Evolutionary conservation across 768 basidiomycete species (phyloP).

Genomic region (Psilocybe cubensis): DNA sequence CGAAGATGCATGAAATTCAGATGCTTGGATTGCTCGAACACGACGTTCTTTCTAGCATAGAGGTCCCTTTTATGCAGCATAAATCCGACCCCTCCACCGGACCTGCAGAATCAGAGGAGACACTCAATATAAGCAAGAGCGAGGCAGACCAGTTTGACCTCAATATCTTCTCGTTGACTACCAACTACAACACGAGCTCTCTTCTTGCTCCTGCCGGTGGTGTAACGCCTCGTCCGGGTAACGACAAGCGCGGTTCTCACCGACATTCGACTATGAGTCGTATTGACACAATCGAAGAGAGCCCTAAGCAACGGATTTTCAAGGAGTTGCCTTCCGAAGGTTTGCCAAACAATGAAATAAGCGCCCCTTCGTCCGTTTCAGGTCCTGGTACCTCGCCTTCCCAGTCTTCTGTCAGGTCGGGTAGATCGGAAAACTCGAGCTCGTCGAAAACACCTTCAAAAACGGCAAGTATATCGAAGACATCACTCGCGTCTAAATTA

Average conservation of each 20-base stretch:
- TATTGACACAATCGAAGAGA: slow-evolving; percentile 75
- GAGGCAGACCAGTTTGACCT: slow-evolving; percentile 79
- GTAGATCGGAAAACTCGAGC: slow-evolving; percentile 51
- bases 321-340: slow-evolving; percentile 56
- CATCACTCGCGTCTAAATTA: slow-evolving; percentile 58
- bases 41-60: slow-evolving; percentile 87
- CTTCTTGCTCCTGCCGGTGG: slow-evolving; percentile 21
- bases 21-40: slow-evolving; percentile 93
- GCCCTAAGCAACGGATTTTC: slow-evolving; percentile 50
- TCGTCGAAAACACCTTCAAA: slow-evolving; percentile 38
- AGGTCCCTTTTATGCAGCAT: slow-evolving; percentile 76
- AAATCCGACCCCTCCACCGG: slow-evolving; percentile 35
- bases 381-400: slow-evolving; percentile 65
- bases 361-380: slow-evolving; percentile 27
- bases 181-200: slow-evolving; percentile 37
- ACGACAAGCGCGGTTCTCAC: slow-evolving; percentile 50
- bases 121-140: slow-evolving; percentile 42
- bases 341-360: slow-evolving; percentile 21
- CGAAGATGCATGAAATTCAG: slow-evolving; percentile 97
- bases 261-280: slow-evolving; percentile 53
- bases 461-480: slow-evolving; percentile 29
- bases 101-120: slow-evolving; percentile 36
- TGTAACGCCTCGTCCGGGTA: slow-evolving; percentile 44
- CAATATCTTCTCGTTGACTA: slow-evolving; percentile 60
- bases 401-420: slow-evolving; percentile 65